Evolutionary conservation across 129 eudicot species (phyloP), one percentile per base, ranked within the genome.

Genomic region (Rutidosis leptorrhynchoides): DNA sequence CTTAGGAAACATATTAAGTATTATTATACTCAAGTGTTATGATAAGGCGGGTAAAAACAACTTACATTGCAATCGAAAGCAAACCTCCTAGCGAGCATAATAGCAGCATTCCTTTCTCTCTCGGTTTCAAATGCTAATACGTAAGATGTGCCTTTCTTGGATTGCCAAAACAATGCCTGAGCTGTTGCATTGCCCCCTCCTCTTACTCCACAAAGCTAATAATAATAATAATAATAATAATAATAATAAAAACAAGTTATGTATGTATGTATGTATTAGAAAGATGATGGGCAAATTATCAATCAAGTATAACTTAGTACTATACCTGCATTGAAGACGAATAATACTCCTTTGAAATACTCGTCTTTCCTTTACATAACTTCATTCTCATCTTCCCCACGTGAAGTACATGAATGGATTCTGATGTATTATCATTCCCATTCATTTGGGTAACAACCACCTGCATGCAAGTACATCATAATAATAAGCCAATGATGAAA

Each of bases 131-230:
- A 88, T 54, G 95, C 98, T 30, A 93, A 64, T 24, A 93, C 88
- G 63, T 85, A 93, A 45, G 91, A 81, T 57, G 72, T 74, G 27
- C 96, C 95, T 9, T 24, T 43, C 65, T 88, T 88, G 56, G 86
- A 87, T 78, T 83, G 96, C 98, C 98, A 93, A 68, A 85, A 93
- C 61, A 80, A 56, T 26, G 98, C 89, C 76, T 93, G 98, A n/a
- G 95, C 91, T 73, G 98, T 96, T 23, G 98, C 98, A 42, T 88
- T 93, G 4, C 98, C 98, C 27, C 98, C 98, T 17, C 98, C 98
- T 82, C 98, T 85, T 49, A 93, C 92, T 66, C 98, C 98, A 58
- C 98, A 93, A 4, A 93, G 73, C 98, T 92, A n/a, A n/a, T n/a
- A n/a, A n/a, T n/a, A n/a, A n/a, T n/a, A n/a, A n/a, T n/a, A n/a